Conservation (phyloP, 202 grass and related monocot genomes). For the Tripidium arundinaceum region DNA sequence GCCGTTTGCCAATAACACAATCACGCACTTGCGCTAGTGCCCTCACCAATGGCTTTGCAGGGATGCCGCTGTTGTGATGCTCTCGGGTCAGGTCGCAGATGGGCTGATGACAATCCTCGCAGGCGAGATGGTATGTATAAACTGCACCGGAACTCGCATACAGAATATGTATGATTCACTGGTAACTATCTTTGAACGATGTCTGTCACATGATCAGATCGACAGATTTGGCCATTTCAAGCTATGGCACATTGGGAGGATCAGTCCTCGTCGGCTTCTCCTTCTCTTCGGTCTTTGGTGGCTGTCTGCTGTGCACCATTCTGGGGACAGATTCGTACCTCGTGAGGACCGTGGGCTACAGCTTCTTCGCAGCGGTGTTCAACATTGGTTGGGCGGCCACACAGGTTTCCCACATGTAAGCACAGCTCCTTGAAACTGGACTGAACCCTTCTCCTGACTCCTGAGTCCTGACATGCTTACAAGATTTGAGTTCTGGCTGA, state of each 20-base stretch:
- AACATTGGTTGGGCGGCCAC: slow-evolving; percentile 77
- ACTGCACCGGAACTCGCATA: neutral
- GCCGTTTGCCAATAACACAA: neutral
- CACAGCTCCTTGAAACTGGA: neutral
- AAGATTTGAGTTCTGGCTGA: neutral
- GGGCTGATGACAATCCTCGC: slow-evolving; percentile 57
- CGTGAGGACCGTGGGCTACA: slow-evolving; percentile 64
- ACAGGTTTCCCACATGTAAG: slow-evolving; percentile 93
- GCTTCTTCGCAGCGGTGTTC: slow-evolving; percentile 70
- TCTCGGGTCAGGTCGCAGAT: slow-evolving; percentile 72
- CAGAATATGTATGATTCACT: neutral
- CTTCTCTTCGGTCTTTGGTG: slow-evolving; percentile 81
- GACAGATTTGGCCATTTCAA: slow-evolving; percentile 78
- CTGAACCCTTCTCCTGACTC: neutral
- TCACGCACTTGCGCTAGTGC: neutral
- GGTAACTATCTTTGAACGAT: neutral
- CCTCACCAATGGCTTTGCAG: slow-evolving; percentile 4
- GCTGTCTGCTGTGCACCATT: slow-evolving; percentile 63
- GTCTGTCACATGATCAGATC: slow-evolving; percentile 37
- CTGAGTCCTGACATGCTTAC: neutral
- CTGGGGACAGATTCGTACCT: slow-evolving; percentile 55
- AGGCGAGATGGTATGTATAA: slow-evolving; percentile 66
- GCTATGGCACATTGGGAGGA: slow-evolving; percentile 77
- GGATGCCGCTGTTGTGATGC: slow-evolving; percentile 76
- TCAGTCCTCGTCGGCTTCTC: slow-evolving; percentile 62